These are phyloP conservation scores for Colletotrichum australisinense DNA, from an alignment of 2,329 filamentous ascomycete genomes.

Conservation along the genomic window DNA sequence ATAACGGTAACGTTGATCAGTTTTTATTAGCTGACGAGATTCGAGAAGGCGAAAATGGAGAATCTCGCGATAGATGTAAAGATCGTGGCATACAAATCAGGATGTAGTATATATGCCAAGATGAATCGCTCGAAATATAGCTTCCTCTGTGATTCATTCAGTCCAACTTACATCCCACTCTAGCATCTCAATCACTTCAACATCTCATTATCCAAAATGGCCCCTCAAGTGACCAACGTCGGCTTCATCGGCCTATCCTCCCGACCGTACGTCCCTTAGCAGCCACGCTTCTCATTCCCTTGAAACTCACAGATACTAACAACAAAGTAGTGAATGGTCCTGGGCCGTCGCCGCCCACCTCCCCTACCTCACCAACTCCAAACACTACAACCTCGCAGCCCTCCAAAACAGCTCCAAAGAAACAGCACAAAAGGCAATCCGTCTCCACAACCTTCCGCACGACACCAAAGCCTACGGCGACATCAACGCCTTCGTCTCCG, in stretches of 20 bases:
- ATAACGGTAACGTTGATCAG: too few species aligned
- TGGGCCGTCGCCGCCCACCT: not conserved
- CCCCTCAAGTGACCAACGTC: not conserved
- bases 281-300: not conserved
- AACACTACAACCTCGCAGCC: not conserved
- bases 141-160: too few species aligned
- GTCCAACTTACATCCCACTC: too few species aligned
- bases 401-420: not conserved
- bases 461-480: not conserved
- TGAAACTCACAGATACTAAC: not conserved
- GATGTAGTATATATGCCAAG: too few species aligned
- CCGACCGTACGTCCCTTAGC: not conserved
- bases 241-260: not conserved
- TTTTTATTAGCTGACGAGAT: too few species aligned
- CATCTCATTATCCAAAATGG: not conserved
- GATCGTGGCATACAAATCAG: too few species aligned
- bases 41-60: too few species aligned
- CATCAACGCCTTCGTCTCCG: not conserved
- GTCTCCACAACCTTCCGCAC: not conserved
- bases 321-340: not conserved
- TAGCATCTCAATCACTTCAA: not conserved
- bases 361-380: not conserved
- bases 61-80: too few species aligned
- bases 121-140: too few species aligned
- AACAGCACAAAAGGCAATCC: not conserved